Base-by-base conservation (phyloP, 176 grass and related monocot species). In the Carex myosuroides region DNA sequence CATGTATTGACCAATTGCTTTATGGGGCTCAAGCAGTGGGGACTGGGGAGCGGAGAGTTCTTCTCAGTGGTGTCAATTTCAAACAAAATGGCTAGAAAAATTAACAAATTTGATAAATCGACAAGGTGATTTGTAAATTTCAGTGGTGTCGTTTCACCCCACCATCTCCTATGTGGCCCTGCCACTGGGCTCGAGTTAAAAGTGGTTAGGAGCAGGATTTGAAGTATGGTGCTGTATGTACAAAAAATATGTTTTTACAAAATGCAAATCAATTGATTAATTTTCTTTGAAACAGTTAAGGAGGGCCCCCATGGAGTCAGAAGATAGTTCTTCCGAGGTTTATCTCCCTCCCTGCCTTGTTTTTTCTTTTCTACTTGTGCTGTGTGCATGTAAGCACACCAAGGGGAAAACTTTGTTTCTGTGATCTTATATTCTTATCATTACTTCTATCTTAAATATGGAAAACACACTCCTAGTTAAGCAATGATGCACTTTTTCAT, bases 291-390 rank as follows among this genome's bases (percentile, higher is more conserved):
- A 57, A 78, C 52, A 78, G 73, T 33, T 57, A 22, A 20, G 2
- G 48, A 78, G 73, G 52, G 26, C 48, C 13, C 52, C 21, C 73
- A 57, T 18, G 26, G 73, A 78, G 52, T 78, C 73, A 18, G 73
- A 78, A 29, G 73, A 78, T 57, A 35, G 73, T 78, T 78, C 73
- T 78, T 57, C 52, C 1, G 73, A 78, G 73, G 73, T 78, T 78
- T 57, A 13, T 78, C 3, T 57, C 6, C 52, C 50, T 78, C 50
- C 26, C 12, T 54, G 71, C 22, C 71, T 75, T 75, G 46, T 52
- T 10, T 46, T 13, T 50, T 52, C 2, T 26, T 26, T 54, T 75
- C 12, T 16, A 75, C 48, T 75, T 18, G 10, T 74, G n/a, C 29
- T 53, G 20, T 74, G 11, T 52, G n/a, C 21, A 8, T 67, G 30